Evolutionary conservation across 176 grass and related monocot genomes (phyloP), one percentile per base, ranked within the genome.

Genomic region (Lolium perenne): DNA sequence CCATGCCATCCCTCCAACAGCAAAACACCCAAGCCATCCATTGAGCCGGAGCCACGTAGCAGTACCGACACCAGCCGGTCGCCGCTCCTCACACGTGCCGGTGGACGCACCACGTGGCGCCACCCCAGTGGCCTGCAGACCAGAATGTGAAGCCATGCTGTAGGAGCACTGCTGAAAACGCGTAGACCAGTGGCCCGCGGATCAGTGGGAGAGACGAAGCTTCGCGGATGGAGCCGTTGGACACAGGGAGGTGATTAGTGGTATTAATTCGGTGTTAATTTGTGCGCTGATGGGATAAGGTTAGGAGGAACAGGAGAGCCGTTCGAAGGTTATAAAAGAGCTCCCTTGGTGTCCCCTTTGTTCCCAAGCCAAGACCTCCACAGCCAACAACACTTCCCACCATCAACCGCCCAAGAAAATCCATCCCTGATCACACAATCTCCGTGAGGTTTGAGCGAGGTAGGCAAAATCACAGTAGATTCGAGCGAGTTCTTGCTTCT

Each of bases 381-480:
- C 38, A 8, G 8, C 45, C 38, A 71, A 23, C 4, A 10, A 66
- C 83, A 60, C 40, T 18, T 56, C 54, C 48, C 21, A 43, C 11
- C 21, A 65, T 45, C 21, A 56, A 64, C 22, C 51, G 20, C 54
- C 54, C 54, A 25, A 48, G 8, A 29, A 47, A 43, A 48, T 0
- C 26, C 26, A 0, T 15, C 16, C 57, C 43, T 55, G 16, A 56
- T 56, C 54, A 45, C 40, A 0, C 54, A 13, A 13, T 67, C 32
- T 71, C 64, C 12, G 77, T 71, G 83, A 90, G 88, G 51, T 45
- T 69, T 17, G 88, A 86, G 83, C 61, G 88, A 86, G 88, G 71
- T 86, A 82, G 78, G 78, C 53, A 1, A 47, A 79, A 53, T 40
- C 38, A 40, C 38, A 3, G 61, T 78, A 46, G 51, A 79, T 82